Evolutionary conservation across 495 filamentous ascomycete genomes (phyloP).

Genomic region (Corynascus novoguineensis): DNA sequence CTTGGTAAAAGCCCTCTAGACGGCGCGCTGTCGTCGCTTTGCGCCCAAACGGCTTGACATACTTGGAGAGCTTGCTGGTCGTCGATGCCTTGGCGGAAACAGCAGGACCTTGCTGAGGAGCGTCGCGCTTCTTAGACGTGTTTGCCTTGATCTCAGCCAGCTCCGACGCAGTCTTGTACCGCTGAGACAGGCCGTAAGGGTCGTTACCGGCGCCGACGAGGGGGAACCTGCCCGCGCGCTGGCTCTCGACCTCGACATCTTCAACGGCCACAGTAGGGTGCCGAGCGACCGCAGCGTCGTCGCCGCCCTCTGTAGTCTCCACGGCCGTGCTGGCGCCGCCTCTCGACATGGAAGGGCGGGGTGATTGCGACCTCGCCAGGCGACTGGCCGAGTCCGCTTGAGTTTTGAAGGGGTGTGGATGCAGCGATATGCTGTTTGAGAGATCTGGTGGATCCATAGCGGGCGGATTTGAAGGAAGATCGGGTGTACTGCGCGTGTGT

Average conservation of each 20-base stretch:
- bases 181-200: slow-evolving; percentile 73
- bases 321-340: slow-evolving; percentile 37
- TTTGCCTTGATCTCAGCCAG: slow-evolving; percentile 78
- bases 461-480: background rate
- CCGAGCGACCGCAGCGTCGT: slow-evolving; percentile 40
- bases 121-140: slow-evolving; percentile 68
- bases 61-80: slow-evolving; percentile 17
- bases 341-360: slow-evolving; percentile 22
- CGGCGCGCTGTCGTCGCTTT: slow-evolving; percentile 51
- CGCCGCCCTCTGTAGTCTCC: slow-evolving; percentile 42
- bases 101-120: slow-evolving; percentile 13
- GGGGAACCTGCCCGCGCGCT: slow-evolving; percentile 40
- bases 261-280: slow-evolving; percentile 31
- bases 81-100: slow-evolving; percentile 29
- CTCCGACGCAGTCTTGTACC: slow-evolving; percentile 71
- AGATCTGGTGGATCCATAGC: slow-evolving; percentile 33
- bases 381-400: slow-evolving; percentile 34
- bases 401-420: slow-evolving; percentile 44
- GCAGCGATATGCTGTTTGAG: slow-evolving; percentile 38
- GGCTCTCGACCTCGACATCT: slow-evolving; percentile 71
- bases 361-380: slow-evolving; percentile 7
- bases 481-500: background rate
- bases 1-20: slow-evolving; percentile 79
- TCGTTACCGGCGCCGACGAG: slow-evolving; percentile 58
- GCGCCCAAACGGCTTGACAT: slow-evolving; percentile 29